Evolutionary conservation across 176 grass and related monocot genomes (phyloP).

Genomic region (Aegilops speltoides): DNA sequence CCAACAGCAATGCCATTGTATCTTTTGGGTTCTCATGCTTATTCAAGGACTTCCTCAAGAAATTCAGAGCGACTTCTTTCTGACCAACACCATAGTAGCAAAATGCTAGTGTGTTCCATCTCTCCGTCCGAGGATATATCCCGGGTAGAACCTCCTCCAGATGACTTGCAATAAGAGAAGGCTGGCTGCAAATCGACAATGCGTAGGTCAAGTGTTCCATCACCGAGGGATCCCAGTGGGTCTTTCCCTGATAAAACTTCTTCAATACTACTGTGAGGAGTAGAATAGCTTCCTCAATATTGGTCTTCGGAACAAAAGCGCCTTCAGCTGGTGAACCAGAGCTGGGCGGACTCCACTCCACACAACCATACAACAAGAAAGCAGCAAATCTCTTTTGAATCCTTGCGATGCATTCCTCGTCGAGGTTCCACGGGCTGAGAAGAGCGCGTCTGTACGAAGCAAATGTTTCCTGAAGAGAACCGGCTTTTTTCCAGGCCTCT

Average conservation of each 20-base stretch:
- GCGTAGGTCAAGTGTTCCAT: constrained; percentile 87
- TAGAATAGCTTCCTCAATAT: constrained; percentile 83
- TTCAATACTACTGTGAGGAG: constrained; percentile 66
- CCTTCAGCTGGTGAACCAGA: constrained; percentile 61
- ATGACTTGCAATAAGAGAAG: constrained; percentile 54
- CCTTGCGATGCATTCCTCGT: constrained; percentile 71
- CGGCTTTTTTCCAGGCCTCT: constrained; percentile 81
- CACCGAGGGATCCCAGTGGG: constrained; percentile 80
- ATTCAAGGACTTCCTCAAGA: constrained; percentile 79
- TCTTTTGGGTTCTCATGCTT: constrained; percentile 82
- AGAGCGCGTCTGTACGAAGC: constrained; percentile 71
- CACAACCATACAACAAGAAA: constrained; percentile 63
- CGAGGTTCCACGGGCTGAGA: constrained; percentile 85
- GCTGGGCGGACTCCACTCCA: constrained; percentile 61
- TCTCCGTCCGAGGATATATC: constrained; percentile 67
- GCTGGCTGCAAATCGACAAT: constrained; percentile 60
- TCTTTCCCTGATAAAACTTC: constrained; percentile 72
- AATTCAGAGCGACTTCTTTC: constrained; percentile 65
- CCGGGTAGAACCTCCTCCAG: constrained; percentile 85
- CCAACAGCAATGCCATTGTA: constrained; percentile 55
- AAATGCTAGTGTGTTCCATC: constrained; percentile 76
- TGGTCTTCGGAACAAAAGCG: constrained; percentile 75
- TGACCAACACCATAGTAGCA: constrained; percentile 63
- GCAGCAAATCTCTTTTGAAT: constrained; percentile 81
- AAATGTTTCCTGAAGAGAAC: constrained; percentile 59